These are phyloP conservation scores for Chytriomyces hyalinus DNA, from an alignment of 192 early-diverging fungal species.

Conservation along the genomic window DNA sequence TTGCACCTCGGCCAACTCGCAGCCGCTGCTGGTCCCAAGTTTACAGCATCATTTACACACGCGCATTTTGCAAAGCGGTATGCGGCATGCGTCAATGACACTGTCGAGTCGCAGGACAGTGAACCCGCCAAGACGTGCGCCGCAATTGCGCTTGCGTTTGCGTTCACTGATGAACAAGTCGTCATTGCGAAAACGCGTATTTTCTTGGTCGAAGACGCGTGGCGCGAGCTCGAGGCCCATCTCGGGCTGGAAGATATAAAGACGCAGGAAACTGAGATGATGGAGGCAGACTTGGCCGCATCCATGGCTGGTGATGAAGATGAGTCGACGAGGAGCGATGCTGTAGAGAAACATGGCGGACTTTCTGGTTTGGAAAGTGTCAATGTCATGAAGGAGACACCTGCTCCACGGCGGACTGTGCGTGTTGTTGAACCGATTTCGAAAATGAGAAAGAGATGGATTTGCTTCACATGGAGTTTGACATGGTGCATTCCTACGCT, in stretches of 20 bases:
- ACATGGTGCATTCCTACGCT: slow-evolving; percentile 79
- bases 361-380: slow-evolving; percentile 13
- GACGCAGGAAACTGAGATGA: neutral
- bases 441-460: slow-evolving; percentile 64
- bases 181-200: slow-evolving; percentile 2
- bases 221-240: slow-evolving; percentile 37
- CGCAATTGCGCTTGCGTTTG: slow-evolving; percentile 15
- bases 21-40: neutral
- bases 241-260: slow-evolving; percentile 33
- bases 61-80: neutral
- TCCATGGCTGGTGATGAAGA: slow-evolving; percentile 33
- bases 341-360: neutral
- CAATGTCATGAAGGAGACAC: slow-evolving; percentile 1
- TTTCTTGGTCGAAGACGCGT: slow-evolving; percentile 41
- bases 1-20: neutral
- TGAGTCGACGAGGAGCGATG: slow-evolving; percentile 29
- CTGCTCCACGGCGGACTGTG: neutral
- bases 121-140: neutral
- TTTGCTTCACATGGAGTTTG: slow-evolving; percentile 72
- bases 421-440: slow-evolving; percentile 35
- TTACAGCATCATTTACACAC: neutral
- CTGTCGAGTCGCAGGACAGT: neutral
- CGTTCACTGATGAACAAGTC: neutral
- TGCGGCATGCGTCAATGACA: neutral
- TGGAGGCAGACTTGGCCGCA: slow-evolving; percentile 9